These are phyloP conservation scores for Digitaria exilis DNA, from an alignment of 202 grass and related monocot genomes.

Conservation along the genomic window DNA sequence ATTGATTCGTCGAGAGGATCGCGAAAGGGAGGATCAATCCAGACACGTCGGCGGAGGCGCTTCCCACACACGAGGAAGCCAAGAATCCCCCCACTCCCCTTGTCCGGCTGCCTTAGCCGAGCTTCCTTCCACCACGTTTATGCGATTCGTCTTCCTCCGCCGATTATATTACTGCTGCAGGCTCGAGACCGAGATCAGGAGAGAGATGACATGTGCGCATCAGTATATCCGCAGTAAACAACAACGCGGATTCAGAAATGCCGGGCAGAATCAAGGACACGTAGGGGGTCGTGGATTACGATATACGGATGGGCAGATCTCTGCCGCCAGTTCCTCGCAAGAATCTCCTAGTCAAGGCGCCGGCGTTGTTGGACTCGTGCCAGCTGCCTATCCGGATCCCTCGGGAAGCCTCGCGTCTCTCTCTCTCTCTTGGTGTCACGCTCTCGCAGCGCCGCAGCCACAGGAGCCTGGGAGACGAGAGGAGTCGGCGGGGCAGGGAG, in stretches of 20 bases:
- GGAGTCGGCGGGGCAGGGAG: background rate
- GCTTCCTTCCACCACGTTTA: conserved; percentile 2
- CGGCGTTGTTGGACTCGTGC: background rate
- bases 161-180: background rate
- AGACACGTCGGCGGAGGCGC: background rate
- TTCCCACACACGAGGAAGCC: background rate
- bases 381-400: conserved; percentile 5
- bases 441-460: background rate
- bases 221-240: conserved; percentile 23
- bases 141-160: background rate
- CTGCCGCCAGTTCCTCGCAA: conserved; percentile 5
- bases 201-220: conserved; percentile 11
- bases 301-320: conserved; percentile 1
- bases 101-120: conserved; percentile 1
- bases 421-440: background rate
- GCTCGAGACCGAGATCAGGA: conserved; percentile 35
- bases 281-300: background rate
- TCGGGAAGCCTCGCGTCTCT: background rate
- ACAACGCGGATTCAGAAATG: conserved; percentile 4
- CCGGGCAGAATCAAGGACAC: background rate
- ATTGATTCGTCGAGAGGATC: background rate
- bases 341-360: conserved; percentile 25
- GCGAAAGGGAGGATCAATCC: background rate
- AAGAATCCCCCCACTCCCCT: background rate
- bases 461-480: background rate